phyloP scores from a whole-genome alignment of 2,329 filamentous ascomycete genomes.

The Cladosporium velox region DNA sequence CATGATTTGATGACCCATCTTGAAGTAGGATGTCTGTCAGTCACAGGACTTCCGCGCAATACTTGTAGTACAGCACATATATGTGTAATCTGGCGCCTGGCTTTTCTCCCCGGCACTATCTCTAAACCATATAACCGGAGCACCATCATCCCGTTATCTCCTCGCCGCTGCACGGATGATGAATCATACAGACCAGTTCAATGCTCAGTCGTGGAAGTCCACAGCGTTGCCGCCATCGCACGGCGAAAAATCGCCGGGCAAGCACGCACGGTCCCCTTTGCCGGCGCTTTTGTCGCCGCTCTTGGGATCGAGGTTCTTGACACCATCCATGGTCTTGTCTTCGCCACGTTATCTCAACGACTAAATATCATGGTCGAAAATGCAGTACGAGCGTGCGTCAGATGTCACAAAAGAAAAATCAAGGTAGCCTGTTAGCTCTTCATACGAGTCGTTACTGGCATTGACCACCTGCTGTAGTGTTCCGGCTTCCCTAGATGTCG shows the following conservation, averaged over 20 bases:
- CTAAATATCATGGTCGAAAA: not conserved
- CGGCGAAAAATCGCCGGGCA: too few species aligned
- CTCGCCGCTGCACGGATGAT: not conserved
- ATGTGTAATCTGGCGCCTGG: not conserved
- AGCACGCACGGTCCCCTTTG: too few species aligned
- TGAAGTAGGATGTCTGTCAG: not conserved
- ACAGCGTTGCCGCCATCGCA: not conserved
- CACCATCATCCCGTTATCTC: not conserved
- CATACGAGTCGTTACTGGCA: not conserved
- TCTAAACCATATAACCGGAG: not conserved
- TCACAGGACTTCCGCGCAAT: not conserved
- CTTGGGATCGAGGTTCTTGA: too few species aligned
- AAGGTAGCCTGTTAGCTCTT: not conserved
- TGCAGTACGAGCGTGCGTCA: not conserved
- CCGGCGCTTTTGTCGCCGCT: too few species aligned
- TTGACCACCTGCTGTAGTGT: not conserved
- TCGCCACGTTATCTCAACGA: too few species aligned
- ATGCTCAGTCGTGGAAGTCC: not conserved
- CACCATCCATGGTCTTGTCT: too few species aligned
- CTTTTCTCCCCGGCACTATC: not conserved
- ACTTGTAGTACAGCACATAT: not conserved
- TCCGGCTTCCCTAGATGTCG: not conserved
- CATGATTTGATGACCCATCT: not conserved
- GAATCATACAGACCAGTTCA: not conserved
- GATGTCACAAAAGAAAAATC: not conserved